A percentile compares a stretch with the other conserved stretches of the same genome.
phyloP scores from a whole-genome alignment of 140 eudicot species.

The Stevia rebaudiana region DNA sequence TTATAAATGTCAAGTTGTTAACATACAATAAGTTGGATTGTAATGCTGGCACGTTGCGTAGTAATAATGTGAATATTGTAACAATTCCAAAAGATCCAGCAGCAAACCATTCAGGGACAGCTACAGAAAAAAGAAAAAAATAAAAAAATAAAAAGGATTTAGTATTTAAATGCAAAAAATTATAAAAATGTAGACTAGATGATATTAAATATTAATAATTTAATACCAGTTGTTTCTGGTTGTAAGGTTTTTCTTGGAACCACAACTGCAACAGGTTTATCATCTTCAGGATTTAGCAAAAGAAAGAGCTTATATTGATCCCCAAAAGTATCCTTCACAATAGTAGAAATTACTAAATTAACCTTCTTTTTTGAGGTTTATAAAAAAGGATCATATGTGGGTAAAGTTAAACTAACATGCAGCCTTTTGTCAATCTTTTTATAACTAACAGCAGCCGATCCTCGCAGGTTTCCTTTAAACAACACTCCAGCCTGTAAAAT shows the following conservation, averaged over 20 bases:
- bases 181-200: neutral
- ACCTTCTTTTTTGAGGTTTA: neutral
- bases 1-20: slow-evolving; percentile 1
- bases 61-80: slow-evolving; percentile 76
- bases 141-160: neutral
- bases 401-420: slow-evolving; percentile 44
- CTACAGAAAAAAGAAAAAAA: slow-evolving; percentile 37
- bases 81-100: slow-evolving; percentile 94
- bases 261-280: slow-evolving; percentile 96
- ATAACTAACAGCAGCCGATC: slow-evolving; percentile 67
- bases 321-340: slow-evolving; percentile 76
- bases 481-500: slow-evolving; percentile 75
- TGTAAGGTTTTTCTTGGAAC: slow-evolving; percentile 90
- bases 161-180: slow-evolving; percentile 6
- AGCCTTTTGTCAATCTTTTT: slow-evolving; percentile 72
- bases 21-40: slow-evolving; percentile 82
- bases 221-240: slow-evolving; percentile 92
- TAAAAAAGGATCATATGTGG: neutral
- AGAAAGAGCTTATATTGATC: slow-evolving; percentile 86
- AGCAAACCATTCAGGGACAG: slow-evolving; percentile 99
- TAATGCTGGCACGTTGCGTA: slow-evolving; percentile 87
- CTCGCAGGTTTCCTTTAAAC: slow-evolving; percentile 89
- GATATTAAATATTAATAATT: no score
- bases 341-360: slow-evolving; percentile 14
- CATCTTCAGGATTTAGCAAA: slow-evolving; percentile 89